phyloP scores from a whole-genome alignment of 805 yeast genomes.

The Starmerella roubikii region DNA sequence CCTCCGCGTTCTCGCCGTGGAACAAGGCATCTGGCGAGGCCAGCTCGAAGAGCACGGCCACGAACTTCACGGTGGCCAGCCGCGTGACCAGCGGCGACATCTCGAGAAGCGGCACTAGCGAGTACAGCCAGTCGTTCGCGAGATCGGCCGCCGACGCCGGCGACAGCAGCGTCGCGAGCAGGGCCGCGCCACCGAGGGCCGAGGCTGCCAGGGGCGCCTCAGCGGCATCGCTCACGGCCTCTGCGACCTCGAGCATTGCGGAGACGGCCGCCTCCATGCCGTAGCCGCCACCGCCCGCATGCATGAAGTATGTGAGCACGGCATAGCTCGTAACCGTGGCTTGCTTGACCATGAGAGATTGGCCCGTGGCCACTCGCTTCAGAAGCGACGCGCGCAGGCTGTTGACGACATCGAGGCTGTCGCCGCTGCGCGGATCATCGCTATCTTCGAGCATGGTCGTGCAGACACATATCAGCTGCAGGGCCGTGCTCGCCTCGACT shows the following conservation, averaged over 20 bases:
- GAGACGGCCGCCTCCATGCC: constrained; percentile 22
- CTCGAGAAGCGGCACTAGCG: constrained; percentile 14
- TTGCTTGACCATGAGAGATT: constrained; percentile 9
- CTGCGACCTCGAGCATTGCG: constrained; percentile 21
- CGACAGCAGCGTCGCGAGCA: constrained; percentile 22
- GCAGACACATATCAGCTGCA: constrained; percentile 24
- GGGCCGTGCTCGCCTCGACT: constrained; percentile 22
- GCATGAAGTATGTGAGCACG: constrained; percentile 22
- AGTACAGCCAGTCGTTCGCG: constrained; percentile 27
- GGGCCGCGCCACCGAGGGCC: constrained; percentile 22
- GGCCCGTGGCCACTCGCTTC: constrained; percentile 9
- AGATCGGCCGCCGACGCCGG: constrained; percentile 11
- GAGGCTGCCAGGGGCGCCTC: constrained; percentile 20
- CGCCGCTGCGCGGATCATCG: constrained; percentile 14
- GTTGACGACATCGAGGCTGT: constrained; percentile 15
- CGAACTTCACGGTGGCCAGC: constrained; percentile 41
- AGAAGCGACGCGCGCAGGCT: constrained; percentile 9
- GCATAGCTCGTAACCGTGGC: constrained; percentile 22
- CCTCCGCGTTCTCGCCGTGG: constrained; percentile 15
- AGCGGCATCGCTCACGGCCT: constrained; percentile 13
- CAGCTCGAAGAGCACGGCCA: constrained; percentile 45
- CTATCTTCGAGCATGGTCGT: constrained; percentile 19
- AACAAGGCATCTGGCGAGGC: constrained; percentile 26
- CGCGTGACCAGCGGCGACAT: constrained; percentile 37
- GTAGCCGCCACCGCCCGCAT: constrained; percentile 27